phyloP scores from a whole-genome alignment of 2,329 filamentous ascomycete species.

The Alternaria arborescens region DNA sequence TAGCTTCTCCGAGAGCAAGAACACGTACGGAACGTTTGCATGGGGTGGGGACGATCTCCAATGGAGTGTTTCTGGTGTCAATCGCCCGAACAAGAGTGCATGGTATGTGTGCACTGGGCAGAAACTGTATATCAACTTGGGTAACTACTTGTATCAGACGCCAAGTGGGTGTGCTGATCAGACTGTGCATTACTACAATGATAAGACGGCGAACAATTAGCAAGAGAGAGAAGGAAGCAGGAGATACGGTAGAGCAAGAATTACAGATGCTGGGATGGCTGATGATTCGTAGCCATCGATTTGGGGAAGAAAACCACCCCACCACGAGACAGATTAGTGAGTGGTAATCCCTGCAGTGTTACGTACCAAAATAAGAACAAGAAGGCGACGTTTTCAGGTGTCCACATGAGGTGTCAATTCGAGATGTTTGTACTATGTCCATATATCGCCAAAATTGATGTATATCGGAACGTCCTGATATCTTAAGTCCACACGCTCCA shows the following conservation, averaged over 20 bases:
- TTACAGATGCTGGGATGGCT: neutral
- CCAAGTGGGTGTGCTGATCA: conserved; percentile 67
- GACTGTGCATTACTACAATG: conserved; percentile 57
- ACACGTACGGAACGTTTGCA: conserved; percentile 64
- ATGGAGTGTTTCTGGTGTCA: conserved; percentile 61
- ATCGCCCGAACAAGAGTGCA: conserved; percentile 64
- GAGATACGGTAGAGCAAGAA: neutral
- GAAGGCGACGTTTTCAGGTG: neutral
- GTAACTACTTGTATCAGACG: conserved; percentile 66
- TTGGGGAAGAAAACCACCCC: neutral
- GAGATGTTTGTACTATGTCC: neutral
- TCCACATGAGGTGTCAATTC: neutral
- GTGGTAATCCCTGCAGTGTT: neutral
- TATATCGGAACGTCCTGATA: neutral
- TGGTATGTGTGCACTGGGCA: conserved; percentile 67
- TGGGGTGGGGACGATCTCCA: conserved; percentile 67
- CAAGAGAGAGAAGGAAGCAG: neutral
- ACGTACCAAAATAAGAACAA: neutral
- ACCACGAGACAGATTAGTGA: neutral
- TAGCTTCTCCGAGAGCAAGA: conserved; percentile 61
- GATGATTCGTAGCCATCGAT: neutral
- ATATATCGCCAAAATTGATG: neutral
- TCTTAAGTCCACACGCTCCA: neutral
- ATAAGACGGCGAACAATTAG: conserved; percentile 43
- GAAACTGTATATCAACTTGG: conserved; percentile 66